Percentiles rank a stretch among this genome's conserved stretches.
Conservation (phyloP, 805 yeast genomes). For the Suhomyces canberraensis region DNA sequence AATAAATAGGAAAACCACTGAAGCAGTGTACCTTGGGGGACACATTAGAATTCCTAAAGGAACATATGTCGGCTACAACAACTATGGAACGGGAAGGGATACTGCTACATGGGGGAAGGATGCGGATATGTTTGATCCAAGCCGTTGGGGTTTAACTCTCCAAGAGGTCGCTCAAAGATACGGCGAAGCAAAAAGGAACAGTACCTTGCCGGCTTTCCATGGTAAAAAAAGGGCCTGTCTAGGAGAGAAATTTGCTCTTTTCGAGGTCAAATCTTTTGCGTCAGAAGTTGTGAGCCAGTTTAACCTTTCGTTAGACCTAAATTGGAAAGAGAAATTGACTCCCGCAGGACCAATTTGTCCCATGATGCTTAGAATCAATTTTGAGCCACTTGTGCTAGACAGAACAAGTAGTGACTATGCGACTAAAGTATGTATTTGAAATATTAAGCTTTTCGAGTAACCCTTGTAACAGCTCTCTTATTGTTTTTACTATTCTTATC, state of each 20-base stretch:
- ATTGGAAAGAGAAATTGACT: slow-evolving; percentile 50
- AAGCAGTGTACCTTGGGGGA: slow-evolving; percentile 35
- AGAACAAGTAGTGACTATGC: too few species aligned
- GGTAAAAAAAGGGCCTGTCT: slow-evolving; percentile 60
- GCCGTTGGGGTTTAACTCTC: slow-evolving; percentile 48
- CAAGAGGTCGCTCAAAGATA: slow-evolving; percentile 39
- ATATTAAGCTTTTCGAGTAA: too few species aligned
- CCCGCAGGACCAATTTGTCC: slow-evolving; percentile 62
- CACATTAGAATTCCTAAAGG: slow-evolving; percentile 47
- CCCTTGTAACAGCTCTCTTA: too few species aligned
- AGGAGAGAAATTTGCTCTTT: slow-evolving; percentile 56
- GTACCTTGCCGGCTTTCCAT: slow-evolving; percentile 51
- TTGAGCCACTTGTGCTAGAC: too few species aligned
- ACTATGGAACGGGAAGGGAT: slow-evolving; percentile 49
- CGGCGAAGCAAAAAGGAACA: slow-evolving; percentile 42
- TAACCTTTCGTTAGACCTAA: slow-evolving; percentile 33
- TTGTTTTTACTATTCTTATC: background rate
- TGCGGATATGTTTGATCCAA: slow-evolving; percentile 44
- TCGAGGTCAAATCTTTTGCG: slow-evolving; percentile 41
- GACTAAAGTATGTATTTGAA: too few species aligned
- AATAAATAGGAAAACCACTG: slow-evolving; percentile 47
- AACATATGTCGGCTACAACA: slow-evolving; percentile 54
- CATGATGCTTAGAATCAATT: slow-evolving; percentile 25
- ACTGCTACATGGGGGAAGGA: slow-evolving; percentile 41
- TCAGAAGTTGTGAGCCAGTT: slow-evolving; percentile 34